Base-by-base conservation (phyloP, 768 basidiomycete genomes). In the Boletales sp. region DNA sequence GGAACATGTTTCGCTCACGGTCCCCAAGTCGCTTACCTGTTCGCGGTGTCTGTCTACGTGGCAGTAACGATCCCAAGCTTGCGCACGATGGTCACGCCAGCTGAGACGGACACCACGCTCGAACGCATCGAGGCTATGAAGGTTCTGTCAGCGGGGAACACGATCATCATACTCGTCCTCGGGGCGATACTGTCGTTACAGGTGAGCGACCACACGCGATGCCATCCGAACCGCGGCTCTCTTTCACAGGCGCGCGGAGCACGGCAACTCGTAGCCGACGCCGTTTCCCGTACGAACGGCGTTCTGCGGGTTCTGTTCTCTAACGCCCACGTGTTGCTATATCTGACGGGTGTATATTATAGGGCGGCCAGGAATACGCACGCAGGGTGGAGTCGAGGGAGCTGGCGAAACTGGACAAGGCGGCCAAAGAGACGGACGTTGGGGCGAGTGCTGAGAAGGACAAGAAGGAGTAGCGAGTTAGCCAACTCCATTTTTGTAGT, bases 351-450 rank as follows among this genome's bases (percentile, higher is more conserved):
- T 51, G 33, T 37, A 49, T 41, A 54, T 53, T 11, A 46, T 71
- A 94, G 84, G 84, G 81, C 48, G 92, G 91, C 18, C 90, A 94
- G 63, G 91, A 90, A 72, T 94, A 87, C 62, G 88, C 87, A 28
- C 74, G 73, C 51, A 81, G 86, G 28, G 55, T 72, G 42, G 88
- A 88, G 59, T 77, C 64, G 51, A 68, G 57, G 56, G 74, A 74
- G 47, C 57, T 73, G 54, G 64, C 62, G 25, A 68, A 61, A 44
- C 38, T 75, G 25, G 69, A 76, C 37, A 74, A 70, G 54, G 74
- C 71, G 49, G 64, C 62, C 32, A 64, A 62, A 47, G 62, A 57
- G 48, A 62, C 58, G 50, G 56, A n/a, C 19, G 31, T 50, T 15
- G 53, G 44, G 37, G 35, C 54, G 15, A 34, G 50, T 8, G 37